Percentiles rank a stretch among this genome's conserved stretches.
Conservation (phyloP, 345 rosid genomes). For the Eucalyptus tenuipes region DNA sequence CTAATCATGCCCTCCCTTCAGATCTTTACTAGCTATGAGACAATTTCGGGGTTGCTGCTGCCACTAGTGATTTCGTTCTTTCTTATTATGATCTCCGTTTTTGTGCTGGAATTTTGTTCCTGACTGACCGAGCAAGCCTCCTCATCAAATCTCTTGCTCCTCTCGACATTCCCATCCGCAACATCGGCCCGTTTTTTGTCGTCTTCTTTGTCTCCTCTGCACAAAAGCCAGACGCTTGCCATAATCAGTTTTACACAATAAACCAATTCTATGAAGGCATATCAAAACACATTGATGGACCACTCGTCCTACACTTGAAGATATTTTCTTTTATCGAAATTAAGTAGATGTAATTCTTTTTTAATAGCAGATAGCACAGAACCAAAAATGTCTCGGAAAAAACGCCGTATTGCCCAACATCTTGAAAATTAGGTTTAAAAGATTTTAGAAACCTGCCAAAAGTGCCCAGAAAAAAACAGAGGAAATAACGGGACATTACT, state of each 20-base stretch:
- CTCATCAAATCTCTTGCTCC: slow-evolving; percentile 21
- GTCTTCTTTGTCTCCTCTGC: slow-evolving; percentile 28
- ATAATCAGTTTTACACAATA: not conserved
- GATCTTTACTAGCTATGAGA: not conserved
- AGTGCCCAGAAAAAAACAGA: not conserved
- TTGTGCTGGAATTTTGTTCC: not conserved
- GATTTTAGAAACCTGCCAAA: not conserved
- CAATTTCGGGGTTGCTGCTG: not conserved
- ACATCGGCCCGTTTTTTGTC: slow-evolving; percentile 3
- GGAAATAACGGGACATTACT: not conserved
- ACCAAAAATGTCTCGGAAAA: not conserved
- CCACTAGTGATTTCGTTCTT: not conserved
- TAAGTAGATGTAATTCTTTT: not conserved
- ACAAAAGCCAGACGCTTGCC: not conserved
- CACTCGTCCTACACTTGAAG: not conserved
- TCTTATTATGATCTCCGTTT: not conserved
- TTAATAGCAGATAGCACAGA: not conserved
- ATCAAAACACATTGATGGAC: too few relatives aligned
- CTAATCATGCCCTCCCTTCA: not conserved
- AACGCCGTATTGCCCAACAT: not conserved
- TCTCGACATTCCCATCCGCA: slow-evolving; percentile 24
- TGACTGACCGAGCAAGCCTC: not conserved
- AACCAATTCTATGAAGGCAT: too few relatives aligned
- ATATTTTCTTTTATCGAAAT: not conserved
- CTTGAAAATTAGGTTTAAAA: not conserved